These are phyloP conservation scores for Cladochytrium replicatum DNA, from an alignment of 192 early-diverging fungal species.

Conservation along the genomic window DNA sequence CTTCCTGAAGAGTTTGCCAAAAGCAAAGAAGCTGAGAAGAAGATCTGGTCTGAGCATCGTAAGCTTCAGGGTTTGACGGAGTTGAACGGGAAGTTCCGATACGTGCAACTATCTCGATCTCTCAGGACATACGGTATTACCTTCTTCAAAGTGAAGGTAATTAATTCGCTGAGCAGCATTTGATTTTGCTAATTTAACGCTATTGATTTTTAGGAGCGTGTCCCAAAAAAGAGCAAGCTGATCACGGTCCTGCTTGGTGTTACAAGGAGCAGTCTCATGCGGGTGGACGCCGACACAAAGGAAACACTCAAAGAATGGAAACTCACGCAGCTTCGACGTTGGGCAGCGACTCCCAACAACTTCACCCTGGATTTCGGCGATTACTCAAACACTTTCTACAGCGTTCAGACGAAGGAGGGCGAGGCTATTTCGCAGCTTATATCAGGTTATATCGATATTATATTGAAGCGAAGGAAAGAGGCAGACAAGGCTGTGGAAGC, in stretches of 20 bases:
- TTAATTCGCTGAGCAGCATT: background rate
- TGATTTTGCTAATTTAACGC: background rate
- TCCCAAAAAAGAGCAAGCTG: slow-evolving; percentile 37
- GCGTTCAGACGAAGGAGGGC: slow-evolving; percentile 46
- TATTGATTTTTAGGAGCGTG: slow-evolving; percentile 19
- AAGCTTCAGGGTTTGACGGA: slow-evolving; percentile 47
- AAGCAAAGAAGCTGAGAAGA: slow-evolving; percentile 37
- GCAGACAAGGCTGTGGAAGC: slow-evolving; percentile 36
- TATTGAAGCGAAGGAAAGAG: slow-evolving; percentile 46
- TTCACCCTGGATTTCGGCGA: slow-evolving; percentile 59
- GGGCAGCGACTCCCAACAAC: slow-evolving; percentile 42
- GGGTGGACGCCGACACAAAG: slow-evolving; percentile 44
- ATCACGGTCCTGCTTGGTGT: slow-evolving; percentile 37
- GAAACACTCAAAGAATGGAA: slow-evolving; percentile 42
- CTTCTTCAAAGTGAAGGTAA: slow-evolving; percentile 48
- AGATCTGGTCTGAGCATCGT: slow-evolving; percentile 36
- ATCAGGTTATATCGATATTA: slow-evolving; percentile 55
- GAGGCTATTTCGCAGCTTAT: slow-evolving; percentile 51
- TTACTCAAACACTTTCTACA: slow-evolving; percentile 45
- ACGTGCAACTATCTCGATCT: slow-evolving; percentile 39
- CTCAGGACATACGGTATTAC: slow-evolving; percentile 53
- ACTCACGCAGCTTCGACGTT: slow-evolving; percentile 44
- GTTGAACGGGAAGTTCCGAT: slow-evolving; percentile 48
- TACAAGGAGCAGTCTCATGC: slow-evolving; percentile 42
- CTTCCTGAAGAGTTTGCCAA: slow-evolving; percentile 45